phyloP scores from a whole-genome alignment of 345 rosid genomes.

The Salix caprea region DNA sequence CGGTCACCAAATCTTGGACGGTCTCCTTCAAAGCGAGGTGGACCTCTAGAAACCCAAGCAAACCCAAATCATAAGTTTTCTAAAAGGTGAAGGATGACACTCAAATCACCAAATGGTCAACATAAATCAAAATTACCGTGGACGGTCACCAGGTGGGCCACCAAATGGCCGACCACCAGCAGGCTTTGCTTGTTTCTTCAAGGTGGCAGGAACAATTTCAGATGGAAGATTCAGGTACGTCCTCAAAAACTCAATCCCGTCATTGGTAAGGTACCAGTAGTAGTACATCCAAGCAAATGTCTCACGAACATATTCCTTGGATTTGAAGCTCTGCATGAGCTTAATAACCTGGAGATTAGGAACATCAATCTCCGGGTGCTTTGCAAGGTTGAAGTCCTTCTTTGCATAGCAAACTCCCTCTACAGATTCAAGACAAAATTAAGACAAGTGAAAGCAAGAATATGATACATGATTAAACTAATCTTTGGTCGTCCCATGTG shows the following conservation, averaged over 20 bases:
- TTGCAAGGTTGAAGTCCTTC: slow-evolving; percentile 71
- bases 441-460: background rate
- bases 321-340: slow-evolving; percentile 75
- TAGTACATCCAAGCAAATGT: slow-evolving; percentile 77
- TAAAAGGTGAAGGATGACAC: background rate
- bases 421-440: slow-evolving; percentile 4
- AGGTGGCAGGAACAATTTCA: slow-evolving; percentile 71
- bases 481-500: background rate
- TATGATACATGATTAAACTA: background rate
- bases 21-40: slow-evolving; percentile 47
- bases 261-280: slow-evolving; percentile 67
- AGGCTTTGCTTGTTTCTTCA: slow-evolving; percentile 76
- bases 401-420: slow-evolving; percentile 81
- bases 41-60: slow-evolving; percentile 27
- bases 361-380: slow-evolving; percentile 71
- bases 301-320: slow-evolving; percentile 67
- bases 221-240: slow-evolving; percentile 68
- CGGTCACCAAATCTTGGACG: slow-evolving; percentile 48
- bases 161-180: slow-evolving; percentile 55
- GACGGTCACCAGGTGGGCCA: slow-evolving; percentile 72
- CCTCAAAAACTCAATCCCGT: slow-evolving; percentile 64
- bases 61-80: background rate
- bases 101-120: background rate
- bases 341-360: slow-evolving; percentile 79
- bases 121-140: slow-evolving; percentile 36